Percentiles rank a stretch among this genome's conserved stretches.
Evolutionary conservation across 345 rosid genomes (phyloP).

Genomic region (Rhizophora apiculata): DNA sequence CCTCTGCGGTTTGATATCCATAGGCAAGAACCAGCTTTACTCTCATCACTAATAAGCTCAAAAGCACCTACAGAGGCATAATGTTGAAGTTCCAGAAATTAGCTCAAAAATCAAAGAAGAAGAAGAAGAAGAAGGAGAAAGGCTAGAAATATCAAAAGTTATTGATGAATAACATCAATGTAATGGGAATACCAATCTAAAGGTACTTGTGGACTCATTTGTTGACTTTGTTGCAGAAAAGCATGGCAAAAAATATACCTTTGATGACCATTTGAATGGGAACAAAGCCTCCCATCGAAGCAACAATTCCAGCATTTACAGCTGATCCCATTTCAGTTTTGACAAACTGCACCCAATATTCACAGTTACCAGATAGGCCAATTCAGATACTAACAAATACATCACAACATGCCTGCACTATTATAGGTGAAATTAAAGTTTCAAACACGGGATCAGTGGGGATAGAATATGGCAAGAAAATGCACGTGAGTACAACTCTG

Average conservation of each 20-base stretch:
- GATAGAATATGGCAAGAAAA: background rate
- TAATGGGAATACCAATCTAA: background rate
- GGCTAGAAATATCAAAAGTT: background rate
- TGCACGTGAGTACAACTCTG: background rate
- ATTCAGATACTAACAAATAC: background rate
- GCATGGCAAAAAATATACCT: slow-evolving; percentile 40
- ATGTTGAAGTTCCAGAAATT: slow-evolving; percentile 10
- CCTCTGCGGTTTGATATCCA: slow-evolving; percentile 91
- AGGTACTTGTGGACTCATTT: background rate
- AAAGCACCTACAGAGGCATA: slow-evolving; percentile 55
- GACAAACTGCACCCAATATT: slow-evolving; percentile 65
- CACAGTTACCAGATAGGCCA: background rate
- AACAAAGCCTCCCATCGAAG: slow-evolving; percentile 68
- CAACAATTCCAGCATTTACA: slow-evolving; percentile 28
- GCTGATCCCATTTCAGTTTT: slow-evolving; percentile 53
- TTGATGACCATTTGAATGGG: slow-evolving; percentile 69
- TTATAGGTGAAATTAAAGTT: background rate
- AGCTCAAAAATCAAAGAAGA: background rate
- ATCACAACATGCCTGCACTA: background rate
- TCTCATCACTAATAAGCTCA: slow-evolving; percentile 80
- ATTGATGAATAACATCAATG: too few species aligned
- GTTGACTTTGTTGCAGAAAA: background rate
- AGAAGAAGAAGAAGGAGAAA: background rate
- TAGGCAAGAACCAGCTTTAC: slow-evolving; percentile 81
- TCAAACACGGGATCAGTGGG: background rate